Base-by-base conservation (phyloP, 208 protist species). In the Trichomonas gallinae region DNA sequence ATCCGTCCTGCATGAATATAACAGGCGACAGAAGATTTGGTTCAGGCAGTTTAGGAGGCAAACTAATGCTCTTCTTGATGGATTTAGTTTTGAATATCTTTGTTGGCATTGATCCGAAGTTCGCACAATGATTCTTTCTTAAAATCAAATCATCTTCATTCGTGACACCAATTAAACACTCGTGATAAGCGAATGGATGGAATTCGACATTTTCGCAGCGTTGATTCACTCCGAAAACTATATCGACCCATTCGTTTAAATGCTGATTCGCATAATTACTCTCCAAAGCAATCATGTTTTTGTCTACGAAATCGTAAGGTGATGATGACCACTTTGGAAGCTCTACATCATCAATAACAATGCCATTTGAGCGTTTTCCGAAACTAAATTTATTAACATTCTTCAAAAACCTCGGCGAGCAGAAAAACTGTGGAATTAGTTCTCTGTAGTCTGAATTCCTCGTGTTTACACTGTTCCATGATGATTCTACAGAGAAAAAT, bases 351-450 rank as follows among this genome's bases (percentile, higher is more conserved):
- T 49, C 51, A 38, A 98, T 82, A 8, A n/a, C 2, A 13, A 51
- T 48, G 31, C 97, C 96, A 96, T 97, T 96, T 51, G 97, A 49
- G 4, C 49, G 36, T 10, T n/a, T 38, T 38, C 98, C 98, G 23
- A 98, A 97, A 34, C 96, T 38, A 31, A 98, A 96, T 15, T 91
- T 40, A 97, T 97, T 97, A 11, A 23, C 13, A 96, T 98, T 98
- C 31, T 93, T 38, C 10, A 98, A 97, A 51, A 98, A 97, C 13
- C 97, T 96, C 0, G 97, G 96, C 31, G 96, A 81, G 96, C 97
- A 98, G 93, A 97, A 98, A 40, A 98, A 98, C 91, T 98, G 97
- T 10, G 98, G 98, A 31, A 97, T 97, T 13, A 98, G 97, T 89
- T 97, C 97, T 44, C 36, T 58, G 34, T 45, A 63, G 58, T 88